Base-by-base conservation (phyloP, 306 rosid genomes). In the Pachyrhizus erosus region DNA sequence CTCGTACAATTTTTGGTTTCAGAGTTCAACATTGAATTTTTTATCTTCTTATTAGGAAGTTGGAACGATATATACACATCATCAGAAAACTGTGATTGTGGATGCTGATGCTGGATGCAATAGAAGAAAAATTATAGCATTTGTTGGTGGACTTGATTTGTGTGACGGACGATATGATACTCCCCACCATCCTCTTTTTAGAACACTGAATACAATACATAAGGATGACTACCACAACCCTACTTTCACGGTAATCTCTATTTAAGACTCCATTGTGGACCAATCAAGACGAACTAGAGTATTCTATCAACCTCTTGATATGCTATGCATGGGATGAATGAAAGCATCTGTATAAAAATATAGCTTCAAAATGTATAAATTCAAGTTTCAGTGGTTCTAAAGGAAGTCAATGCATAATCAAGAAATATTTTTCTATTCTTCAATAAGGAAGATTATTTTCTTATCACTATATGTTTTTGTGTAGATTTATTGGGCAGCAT, bases 191-290 rank as follows among this genome's bases (percentile, higher is more conserved):
- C 86, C 93, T 83, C 21, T 93, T 54, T 89, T 93, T 74, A 88
- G 91, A 86, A 87, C 99, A 13, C 89, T 96, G 64, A 86, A 91
- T 75, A 92, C 99, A 76, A 74, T 79, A 58, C 99, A 96, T 81
- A 91, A 91, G 84, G 99, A 93, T 73, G 99, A 96, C 84, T 96
- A 88, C 75, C 99, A 93, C 93, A 96, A 96, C 86, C 99, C 99
- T 67, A 96, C 98, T 26, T 96, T 79, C 87, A 86, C 97, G 77
- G 99, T 96, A 91, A 86, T 83, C 84, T 75, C 52, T 40, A 45
- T 67, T n/a, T n/a, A n/a, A n/a, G n/a, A n/a, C 46, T 77, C 39
- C 64, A 67, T 49, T 73, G 51, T 84, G 46, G 69, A 80, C 74
- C 21, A 80, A 18, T 57, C 51, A 29, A 71, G 67, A 71, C 39